These are phyloP conservation scores for Medicago lupulina DNA, from an alignment of 306 rosid genomes.

Conservation along the genomic window DNA sequence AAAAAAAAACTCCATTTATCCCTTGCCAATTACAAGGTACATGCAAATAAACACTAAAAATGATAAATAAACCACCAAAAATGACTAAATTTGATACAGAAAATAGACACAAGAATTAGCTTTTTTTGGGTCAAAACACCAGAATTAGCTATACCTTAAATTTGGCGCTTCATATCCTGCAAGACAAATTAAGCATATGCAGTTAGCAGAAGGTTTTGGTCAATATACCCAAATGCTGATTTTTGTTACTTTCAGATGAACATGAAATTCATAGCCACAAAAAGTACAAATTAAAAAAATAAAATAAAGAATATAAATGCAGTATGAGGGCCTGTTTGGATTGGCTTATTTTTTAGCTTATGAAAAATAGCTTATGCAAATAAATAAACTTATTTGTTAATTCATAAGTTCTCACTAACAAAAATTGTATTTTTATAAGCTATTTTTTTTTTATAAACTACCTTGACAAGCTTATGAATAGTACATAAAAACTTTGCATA, in stretches of 20 bases:
- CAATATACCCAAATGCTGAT: neutral
- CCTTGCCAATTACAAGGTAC: neutral
- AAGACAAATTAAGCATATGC: slow-evolving; percentile 32
- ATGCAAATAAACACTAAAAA: slow-evolving; percentile 1
- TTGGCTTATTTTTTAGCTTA: too few relatives aligned
- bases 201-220: slow-evolving; percentile 29
- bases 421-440: too few relatives aligned
- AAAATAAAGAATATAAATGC: neutral
- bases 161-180: slow-evolving; percentile 85
- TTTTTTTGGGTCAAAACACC: too few relatives aligned
- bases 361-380: too few relatives aligned
- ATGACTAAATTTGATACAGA: neutral
- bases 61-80: too few relatives aligned
- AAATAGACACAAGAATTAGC: neutral
- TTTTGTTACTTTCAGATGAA: neutral
- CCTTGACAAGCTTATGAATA: too few relatives aligned
- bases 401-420: too few relatives aligned
- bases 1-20: neutral
- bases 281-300: neutral
- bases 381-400: too few relatives aligned
- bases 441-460: too few relatives aligned
- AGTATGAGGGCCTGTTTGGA: too few relatives aligned
- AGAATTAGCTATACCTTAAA: slow-evolving; percentile 58
- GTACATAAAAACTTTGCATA: too few relatives aligned
- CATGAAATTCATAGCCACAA: neutral